Evolutionary conservation across 345 rosid genomes (phyloP).

Genomic region (Sapria himalayana): DNA sequence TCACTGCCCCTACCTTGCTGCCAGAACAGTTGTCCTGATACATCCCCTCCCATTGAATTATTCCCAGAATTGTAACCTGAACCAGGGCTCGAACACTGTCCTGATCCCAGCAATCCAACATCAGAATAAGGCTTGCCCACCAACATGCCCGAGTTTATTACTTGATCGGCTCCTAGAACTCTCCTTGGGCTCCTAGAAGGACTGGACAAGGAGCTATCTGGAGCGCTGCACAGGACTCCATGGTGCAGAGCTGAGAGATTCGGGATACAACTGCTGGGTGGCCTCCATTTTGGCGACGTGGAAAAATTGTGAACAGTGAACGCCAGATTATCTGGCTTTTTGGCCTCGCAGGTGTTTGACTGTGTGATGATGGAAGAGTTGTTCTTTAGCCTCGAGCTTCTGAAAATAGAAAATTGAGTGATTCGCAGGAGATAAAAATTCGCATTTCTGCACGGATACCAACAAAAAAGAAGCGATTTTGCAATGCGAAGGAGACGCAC

Average conservation of each 20-base stretch:
- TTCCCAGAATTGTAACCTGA: slow-evolving; percentile 93
- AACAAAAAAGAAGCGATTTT: background rate
- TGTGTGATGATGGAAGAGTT: slow-evolving; percentile 17
- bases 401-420: slow-evolving; percentile 5
- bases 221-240: slow-evolving; percentile 56
- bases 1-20: slow-evolving; percentile 88
- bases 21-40: slow-evolving; percentile 80
- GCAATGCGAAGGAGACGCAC: slow-evolving; percentile 17
- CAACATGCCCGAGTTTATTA: slow-evolving; percentile 43
- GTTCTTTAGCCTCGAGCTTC: slow-evolving; percentile 34
- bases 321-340: slow-evolving; percentile 33
- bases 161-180: slow-evolving; percentile 46
- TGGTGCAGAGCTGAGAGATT: slow-evolving; percentile 49
- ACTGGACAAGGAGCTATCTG: slow-evolving; percentile 92
- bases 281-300: slow-evolving; percentile 45
- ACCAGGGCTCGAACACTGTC: slow-evolving; percentile 95
- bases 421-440: slow-evolving; percentile 2
- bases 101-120: slow-evolving; percentile 61
- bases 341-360: slow-evolving; percentile 32
- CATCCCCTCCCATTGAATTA: slow-evolving; percentile 87
- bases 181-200: slow-evolving; percentile 95
- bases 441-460: background rate
- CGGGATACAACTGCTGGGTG: slow-evolving; percentile 31
- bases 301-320: slow-evolving; percentile 31
- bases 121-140: slow-evolving; percentile 57